phyloP scores from a whole-genome alignment of 208 protist species.

The Wallacemonas sp. region DNA sequence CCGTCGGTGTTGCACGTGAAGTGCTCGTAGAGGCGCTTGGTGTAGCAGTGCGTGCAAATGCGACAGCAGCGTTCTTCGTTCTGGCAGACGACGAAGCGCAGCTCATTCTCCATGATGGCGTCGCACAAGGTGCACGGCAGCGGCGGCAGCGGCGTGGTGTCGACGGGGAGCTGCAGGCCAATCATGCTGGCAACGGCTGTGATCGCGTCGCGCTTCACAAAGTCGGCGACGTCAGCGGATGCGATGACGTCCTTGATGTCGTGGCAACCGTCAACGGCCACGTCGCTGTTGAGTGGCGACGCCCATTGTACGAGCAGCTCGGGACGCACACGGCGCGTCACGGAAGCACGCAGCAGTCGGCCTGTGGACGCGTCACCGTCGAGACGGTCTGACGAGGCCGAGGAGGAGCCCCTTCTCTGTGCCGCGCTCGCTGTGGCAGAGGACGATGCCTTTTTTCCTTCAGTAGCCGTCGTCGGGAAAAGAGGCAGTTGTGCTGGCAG shows the following conservation, averaged over 20 bases:
- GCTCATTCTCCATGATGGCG: constrained; percentile 63
- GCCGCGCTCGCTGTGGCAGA: too few species aligned
- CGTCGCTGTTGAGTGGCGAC: constrained; percentile 42
- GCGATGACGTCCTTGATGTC: constrained; percentile 24
- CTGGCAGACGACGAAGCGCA: constrained; percentile 77
- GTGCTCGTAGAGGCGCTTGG: constrained; percentile 36
- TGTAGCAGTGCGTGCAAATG: constrained; percentile 84
- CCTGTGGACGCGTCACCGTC: background rate
- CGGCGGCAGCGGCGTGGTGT: constrained; percentile 25
- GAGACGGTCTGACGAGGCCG: background rate
- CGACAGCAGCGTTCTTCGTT: constrained; percentile 49
- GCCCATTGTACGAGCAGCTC: constrained; percentile 48
- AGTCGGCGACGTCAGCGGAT: constrained; percentile 30
- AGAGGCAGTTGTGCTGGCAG: constrained; percentile 49
- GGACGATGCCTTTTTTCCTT: too few species aligned
- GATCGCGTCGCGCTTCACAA: constrained; percentile 48
- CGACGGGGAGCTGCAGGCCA: constrained; percentile 54
- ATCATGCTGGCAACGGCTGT: constrained; percentile 54
- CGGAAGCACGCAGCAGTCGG: background rate
- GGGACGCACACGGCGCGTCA: constrained; percentile 23
- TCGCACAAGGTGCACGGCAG: constrained; percentile 52
- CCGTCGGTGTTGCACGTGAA: background rate
- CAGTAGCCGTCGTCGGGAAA: too few species aligned
- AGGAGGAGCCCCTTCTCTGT: too few species aligned
- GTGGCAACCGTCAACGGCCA: constrained; percentile 27